Percentiles rank a stretch among this genome's conserved stretches.
Evolutionary conservation across 768 basidiomycete species (phyloP).

Genomic region (Cystofilobasidium ferigula): DNA sequence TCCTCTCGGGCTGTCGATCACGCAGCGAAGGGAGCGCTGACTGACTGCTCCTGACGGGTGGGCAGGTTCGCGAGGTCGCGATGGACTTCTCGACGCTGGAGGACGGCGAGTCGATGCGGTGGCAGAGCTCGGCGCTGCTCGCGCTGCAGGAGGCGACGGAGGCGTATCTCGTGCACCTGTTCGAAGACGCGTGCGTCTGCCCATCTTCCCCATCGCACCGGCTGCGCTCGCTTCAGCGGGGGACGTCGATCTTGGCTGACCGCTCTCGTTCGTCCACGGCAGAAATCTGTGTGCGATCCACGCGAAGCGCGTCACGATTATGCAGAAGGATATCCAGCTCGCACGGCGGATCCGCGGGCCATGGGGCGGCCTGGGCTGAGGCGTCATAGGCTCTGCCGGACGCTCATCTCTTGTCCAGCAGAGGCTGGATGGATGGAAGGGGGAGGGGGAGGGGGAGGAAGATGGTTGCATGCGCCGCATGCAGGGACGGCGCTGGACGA

Average conservation of each 20-base stretch:
- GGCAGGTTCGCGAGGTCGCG: constrained; percentile 88
- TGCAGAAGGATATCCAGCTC: constrained; percentile 94
- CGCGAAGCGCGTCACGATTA: constrained; percentile 93
- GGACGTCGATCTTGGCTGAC: too few species aligned
- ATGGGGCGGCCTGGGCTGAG: constrained; percentile 20
- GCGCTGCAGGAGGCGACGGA: constrained; percentile 96
- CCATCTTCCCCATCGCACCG: background rate
- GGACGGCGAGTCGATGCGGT: constrained; percentile 50
- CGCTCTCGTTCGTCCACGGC: background rate
- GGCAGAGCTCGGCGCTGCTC: constrained; percentile 89
- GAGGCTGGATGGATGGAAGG: too few species aligned
- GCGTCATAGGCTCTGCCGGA: too few species aligned
- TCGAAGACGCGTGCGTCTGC: constrained; percentile 87
- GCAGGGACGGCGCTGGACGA: too few species aligned
- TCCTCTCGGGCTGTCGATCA: background rate
- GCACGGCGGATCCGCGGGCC: constrained; percentile 88
- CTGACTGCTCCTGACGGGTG: background rate
- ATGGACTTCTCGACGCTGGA: constrained; percentile 68
- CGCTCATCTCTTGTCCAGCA: too few species aligned
- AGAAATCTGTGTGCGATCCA: constrained; percentile 87
- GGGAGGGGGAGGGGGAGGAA: too few species aligned
- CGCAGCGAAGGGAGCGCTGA: too few species aligned
- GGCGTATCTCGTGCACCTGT: constrained; percentile 85
- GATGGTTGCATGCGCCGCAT: too few species aligned
- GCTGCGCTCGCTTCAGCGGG: too few species aligned